Percentiles rank a stretch among this genome's conserved stretches.
These are phyloP conservation scores for Lipomyces yamadae DNA, from an alignment of 805 yeast genomes.

Conservation along the genomic window DNA sequence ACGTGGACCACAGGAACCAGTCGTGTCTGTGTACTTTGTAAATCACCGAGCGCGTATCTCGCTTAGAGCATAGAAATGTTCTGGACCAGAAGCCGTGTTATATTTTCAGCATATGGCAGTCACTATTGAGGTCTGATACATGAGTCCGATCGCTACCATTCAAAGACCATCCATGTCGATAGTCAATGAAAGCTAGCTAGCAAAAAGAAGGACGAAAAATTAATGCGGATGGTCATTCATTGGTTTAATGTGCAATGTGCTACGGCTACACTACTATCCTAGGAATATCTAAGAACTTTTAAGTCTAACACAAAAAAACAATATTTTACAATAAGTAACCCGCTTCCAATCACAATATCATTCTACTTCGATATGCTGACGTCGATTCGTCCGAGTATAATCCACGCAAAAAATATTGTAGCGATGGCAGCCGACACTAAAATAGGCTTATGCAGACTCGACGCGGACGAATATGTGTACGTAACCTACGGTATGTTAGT, in stretches of 20 bases:
- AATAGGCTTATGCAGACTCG: conserved; percentile 67
- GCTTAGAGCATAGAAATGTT: too few relatives aligned
- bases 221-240: neutral
- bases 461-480: conserved; percentile 62
- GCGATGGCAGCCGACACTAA: conserved; percentile 53
- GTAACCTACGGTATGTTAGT: conserved; percentile 10
- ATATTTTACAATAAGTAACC: conserved; percentile 6
- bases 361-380: conserved; percentile 22
- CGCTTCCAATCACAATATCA: neutral
- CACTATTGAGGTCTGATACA: too few relatives aligned
- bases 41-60: too few relatives aligned
- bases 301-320: neutral
- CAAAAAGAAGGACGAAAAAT: conserved; percentile 14
- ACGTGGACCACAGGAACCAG: too few relatives aligned
- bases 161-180: too few relatives aligned
- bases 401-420: conserved; percentile 61
- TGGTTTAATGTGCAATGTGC: too few relatives aligned
- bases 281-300: neutral
- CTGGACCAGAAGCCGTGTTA: too few relatives aligned
- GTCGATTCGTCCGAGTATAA: conserved; percentile 27
- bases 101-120: too few relatives aligned
- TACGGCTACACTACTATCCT: neutral
- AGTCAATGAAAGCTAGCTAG: neutral
- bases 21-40: too few relatives aligned
- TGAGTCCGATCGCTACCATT: too few relatives aligned